A percentile compares a stretch with the other conserved stretches of the same genome.
These are phyloP conservation scores for Daedalea quercina DNA, from an alignment of 768 basidiomycete genomes.

Conservation along the genomic window DNA sequence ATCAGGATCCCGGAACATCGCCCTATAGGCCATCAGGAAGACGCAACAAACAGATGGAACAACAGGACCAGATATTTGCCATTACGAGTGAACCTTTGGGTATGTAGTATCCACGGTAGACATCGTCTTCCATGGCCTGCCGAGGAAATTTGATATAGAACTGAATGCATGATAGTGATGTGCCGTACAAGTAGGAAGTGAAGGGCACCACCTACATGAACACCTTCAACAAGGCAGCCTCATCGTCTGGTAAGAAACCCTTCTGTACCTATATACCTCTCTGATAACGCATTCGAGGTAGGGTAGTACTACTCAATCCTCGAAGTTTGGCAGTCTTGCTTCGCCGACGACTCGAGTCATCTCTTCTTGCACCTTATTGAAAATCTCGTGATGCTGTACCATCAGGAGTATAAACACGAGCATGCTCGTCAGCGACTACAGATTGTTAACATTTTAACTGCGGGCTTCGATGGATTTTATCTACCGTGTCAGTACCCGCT, in stretches of 20 bases:
- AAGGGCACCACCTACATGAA: neutral
- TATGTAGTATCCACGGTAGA: constrained; percentile 20
- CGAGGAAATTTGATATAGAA: too few relatives aligned
- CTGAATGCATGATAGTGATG: too few relatives aligned
- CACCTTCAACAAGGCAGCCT: too few relatives aligned
- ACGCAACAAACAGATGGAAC: neutral
- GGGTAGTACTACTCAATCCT: constrained; percentile 33
- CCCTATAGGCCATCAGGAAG: constrained; percentile 21
- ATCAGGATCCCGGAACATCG: constrained; percentile 32
- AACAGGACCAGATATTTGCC: constrained; percentile 10
- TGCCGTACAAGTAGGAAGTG: neutral
- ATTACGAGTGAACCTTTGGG: constrained; percentile 20
- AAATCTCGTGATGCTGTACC: constrained; percentile 31
- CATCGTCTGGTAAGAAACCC: too few relatives aligned
- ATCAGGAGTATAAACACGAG: constrained; percentile 36
- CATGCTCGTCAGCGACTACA: constrained; percentile 33
- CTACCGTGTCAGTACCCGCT: constrained; percentile 21
- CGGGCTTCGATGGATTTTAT: neutral
- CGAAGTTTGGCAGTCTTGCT: constrained; percentile 32
- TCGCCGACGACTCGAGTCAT: constrained; percentile 35
- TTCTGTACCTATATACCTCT: constrained; percentile 26
- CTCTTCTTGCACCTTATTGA: constrained; percentile 35
- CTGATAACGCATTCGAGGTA: constrained; percentile 33
- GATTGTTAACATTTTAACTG: neutral
- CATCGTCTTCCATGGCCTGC: constrained; percentile 14